A percentile compares a stretch with the other conserved stretches of the same genome.
These are phyloP conservation scores for Salicornia ramosissima DNA, from an alignment of 148 eudicot genomes.

Conservation along the genomic window DNA sequence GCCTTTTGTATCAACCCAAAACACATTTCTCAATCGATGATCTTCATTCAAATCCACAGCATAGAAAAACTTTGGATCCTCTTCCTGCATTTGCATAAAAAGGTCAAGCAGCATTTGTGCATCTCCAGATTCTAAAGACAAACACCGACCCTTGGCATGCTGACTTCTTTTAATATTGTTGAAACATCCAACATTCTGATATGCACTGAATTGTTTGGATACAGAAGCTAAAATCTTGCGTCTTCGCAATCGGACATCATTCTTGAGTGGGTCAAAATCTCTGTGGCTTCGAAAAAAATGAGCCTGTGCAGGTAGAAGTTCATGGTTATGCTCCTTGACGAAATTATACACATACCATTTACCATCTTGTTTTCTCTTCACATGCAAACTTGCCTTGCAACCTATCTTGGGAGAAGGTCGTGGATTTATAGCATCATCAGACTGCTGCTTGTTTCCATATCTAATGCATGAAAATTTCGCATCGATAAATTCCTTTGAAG, in stretches of 20 bases:
- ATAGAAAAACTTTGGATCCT: conserved; percentile 56
- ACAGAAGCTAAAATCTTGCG: conserved; percentile 44
- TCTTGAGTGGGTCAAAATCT: conserved; percentile 39
- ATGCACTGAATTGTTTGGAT: conserved; percentile 48
- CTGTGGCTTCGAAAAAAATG: conserved; percentile 68
- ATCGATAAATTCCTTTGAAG: conserved; percentile 64
- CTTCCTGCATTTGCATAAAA: conserved; percentile 65
- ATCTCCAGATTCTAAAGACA: conserved; percentile 57
- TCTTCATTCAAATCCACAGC: conserved; percentile 65
- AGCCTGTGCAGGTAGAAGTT: conserved; percentile 59
- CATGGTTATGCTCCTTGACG: conserved; percentile 67
- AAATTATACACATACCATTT: conserved; percentile 62
- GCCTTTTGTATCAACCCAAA: conserved; percentile 67
- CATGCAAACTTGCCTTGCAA: conserved; percentile 73
- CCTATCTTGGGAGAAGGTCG: conserved; percentile 78
- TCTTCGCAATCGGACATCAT: conserved; percentile 49
- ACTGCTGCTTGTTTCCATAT: conserved; percentile 70
- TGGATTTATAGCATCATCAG: conserved; percentile 67
- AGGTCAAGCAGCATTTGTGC: conserved; percentile 49
- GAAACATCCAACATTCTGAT: conserved; percentile 42
- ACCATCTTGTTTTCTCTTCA: conserved; percentile 56
- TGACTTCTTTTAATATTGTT: conserved; percentile 42
- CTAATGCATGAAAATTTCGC: conserved; percentile 68
- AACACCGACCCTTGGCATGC: conserved; percentile 45
- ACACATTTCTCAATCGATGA: conserved; percentile 55